Evolutionary conservation across 148 eudicot species (phyloP).

Genomic region (Vaccinium darrowii): DNA sequence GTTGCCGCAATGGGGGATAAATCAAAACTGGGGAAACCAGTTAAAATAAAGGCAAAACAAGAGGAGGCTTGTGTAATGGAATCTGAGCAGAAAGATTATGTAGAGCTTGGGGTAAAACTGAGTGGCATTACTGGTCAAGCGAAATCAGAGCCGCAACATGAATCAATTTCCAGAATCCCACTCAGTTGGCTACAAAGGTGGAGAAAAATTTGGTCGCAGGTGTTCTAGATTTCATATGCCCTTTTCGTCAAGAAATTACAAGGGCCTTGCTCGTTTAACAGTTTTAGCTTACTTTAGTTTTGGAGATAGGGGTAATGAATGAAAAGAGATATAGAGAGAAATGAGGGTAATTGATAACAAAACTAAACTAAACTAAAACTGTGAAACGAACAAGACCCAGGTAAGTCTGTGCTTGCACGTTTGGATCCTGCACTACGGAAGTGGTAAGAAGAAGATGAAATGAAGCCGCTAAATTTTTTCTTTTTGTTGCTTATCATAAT

Average conservation of each 20-base stretch:
- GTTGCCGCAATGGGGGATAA: slow-evolving; percentile 54
- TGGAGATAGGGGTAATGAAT: too few species aligned
- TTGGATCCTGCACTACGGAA: background rate
- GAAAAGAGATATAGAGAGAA: too few species aligned
- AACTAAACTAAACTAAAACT: too few species aligned
- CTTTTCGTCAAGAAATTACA: background rate
- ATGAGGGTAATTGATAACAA: too few species aligned
- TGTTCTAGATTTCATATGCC: slow-evolving; percentile 15
- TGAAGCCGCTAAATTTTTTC: background rate
- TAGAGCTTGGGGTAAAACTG: slow-evolving; percentile 7
- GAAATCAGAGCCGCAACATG: slow-evolving; percentile 17
- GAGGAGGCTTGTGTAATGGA: slow-evolving; percentile 27
- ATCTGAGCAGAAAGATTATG: slow-evolving; percentile 4
- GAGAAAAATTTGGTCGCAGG: slow-evolving; percentile 21
- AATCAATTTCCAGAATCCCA: slow-evolving; percentile 19
- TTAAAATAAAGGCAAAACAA: slow-evolving; percentile 63
- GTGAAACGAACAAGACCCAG: too few species aligned
- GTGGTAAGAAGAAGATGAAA: background rate
- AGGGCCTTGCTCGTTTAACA: too few species aligned
- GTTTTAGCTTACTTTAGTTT: too few species aligned
- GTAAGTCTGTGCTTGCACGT: background rate
- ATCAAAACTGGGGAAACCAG: slow-evolving; percentile 78
- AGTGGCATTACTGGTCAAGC: background rate
- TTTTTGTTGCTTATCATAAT: background rate
- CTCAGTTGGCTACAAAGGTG: slow-evolving; percentile 35